These are phyloP conservation scores for Haplosporangium gracile DNA, from an alignment of 192 early-diverging fungal species.

Conservation along the genomic window DNA sequence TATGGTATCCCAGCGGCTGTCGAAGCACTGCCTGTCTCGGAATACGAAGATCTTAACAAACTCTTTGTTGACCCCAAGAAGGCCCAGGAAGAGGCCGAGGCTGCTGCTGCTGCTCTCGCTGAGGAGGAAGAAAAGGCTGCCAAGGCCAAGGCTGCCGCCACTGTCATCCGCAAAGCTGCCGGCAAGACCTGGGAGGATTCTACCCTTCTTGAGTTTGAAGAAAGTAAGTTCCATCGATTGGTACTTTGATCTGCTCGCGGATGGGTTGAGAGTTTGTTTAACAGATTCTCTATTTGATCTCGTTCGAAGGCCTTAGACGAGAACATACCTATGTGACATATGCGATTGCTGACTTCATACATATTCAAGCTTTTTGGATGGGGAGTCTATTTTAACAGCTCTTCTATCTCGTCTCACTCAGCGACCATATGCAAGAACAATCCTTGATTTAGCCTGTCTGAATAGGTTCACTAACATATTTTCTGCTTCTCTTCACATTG, in stretches of 20 bases:
- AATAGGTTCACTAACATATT: background rate
- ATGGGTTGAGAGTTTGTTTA: too few species aligned
- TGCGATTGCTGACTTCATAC: too few species aligned
- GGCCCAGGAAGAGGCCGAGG: slow-evolving; percentile 40
- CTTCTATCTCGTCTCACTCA: background rate
- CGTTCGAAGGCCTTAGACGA: too few species aligned
- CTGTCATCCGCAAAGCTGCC: slow-evolving; percentile 84
- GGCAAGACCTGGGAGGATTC: slow-evolving; percentile 96
- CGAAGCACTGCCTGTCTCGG: slow-evolving; percentile 2
- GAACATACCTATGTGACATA: too few species aligned
- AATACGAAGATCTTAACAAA: slow-evolving; percentile 49
- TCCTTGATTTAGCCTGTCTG: background rate
- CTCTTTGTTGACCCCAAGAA: slow-evolving; percentile 54
- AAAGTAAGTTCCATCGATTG: slow-evolving; percentile 60
- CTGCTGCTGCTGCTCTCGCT: slow-evolving; percentile 24
- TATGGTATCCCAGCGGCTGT: background rate
- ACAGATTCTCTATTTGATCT: too few species aligned
- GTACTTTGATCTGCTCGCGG: too few species aligned
- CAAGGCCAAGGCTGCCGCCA: slow-evolving; percentile 69
- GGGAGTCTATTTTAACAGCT: background rate
- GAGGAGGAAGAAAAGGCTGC: slow-evolving; percentile 47
- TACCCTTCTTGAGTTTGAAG: slow-evolving; percentile 88
- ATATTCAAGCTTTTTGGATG: too few species aligned
- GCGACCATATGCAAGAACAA: too few species aligned
- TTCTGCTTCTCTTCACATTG: background rate